Evolutionary conservation across 306 rosid species (phyloP), one percentile per base, ranked within the genome.

Genomic region (Senna siamea): DNA sequence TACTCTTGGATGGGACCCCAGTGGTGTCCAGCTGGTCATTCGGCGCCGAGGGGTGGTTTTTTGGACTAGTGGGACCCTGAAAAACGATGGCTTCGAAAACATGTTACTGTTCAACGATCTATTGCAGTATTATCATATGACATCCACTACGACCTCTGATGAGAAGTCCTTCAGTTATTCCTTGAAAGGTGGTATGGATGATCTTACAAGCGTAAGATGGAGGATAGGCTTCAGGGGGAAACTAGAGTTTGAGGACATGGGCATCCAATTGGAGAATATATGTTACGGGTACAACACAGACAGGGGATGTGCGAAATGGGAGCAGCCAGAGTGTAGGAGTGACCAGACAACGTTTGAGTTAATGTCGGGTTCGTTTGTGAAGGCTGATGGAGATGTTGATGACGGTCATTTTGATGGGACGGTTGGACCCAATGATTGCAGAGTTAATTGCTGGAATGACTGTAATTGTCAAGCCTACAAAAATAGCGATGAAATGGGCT

Each of bases 131-230:
- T 60, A 35, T 37, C 12, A 35, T 6, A n/a, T 60, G 66, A 17
- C 3, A 14, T 59, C 10, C 4, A n/a, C 66, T 0, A 60, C 0
- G n/a, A 34, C 23, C 15, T n/a, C 46, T 8, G 28, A 61, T 61
- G 66, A 61, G 37, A 47, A 61, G 66, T 61, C n/a, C 66, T 61
- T 61, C 15, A 35, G 12, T 17, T 61, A 35, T 61, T 8, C 47
- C 0, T 9, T 8, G 47, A 61, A 37, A 32, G 3, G 7, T 3
- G 47, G 34, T 18, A 1, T 0, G 46, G 23, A 7, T 10, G 2
- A 61, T 34, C 28, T 34, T 34, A 59, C 32, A 15, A 59, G 28
- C 26, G 4, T 17, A 17, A 12, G 34, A 8, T 61, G 66, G 47
- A 2, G 14, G 28, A 8, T 61, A 35, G 47, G n/a, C n/a, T n/a